These are phyloP conservation scores for Colletotrichum orchidophilum DNA, from an alignment of 2,329 filamentous ascomycete genomes.

Conservation along the genomic window DNA sequence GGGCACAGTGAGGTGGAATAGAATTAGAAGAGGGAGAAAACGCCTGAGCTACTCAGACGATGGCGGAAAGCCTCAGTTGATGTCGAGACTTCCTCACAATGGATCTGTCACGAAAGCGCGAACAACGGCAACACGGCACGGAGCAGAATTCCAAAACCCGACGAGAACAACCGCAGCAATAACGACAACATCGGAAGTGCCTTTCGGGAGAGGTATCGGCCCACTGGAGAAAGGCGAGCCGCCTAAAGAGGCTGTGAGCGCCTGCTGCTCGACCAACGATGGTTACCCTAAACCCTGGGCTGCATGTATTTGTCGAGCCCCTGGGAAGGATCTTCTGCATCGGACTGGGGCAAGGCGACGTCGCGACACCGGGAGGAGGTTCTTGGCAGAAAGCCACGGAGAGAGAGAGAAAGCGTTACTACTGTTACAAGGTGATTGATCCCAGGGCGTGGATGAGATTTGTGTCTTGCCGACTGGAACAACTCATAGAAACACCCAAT, in stretches of 20 bases:
- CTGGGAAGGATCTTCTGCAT: constrained; percentile 23
- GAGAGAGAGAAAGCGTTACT: neutral
- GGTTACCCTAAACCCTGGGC: neutral
- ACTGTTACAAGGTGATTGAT: neutral
- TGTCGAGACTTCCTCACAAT: neutral
- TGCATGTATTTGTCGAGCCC: constrained; percentile 11
- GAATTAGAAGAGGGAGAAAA: no score
- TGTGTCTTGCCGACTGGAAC: constrained; percentile 24
- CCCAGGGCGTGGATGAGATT: constrained; percentile 26
- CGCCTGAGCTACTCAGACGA: neutral
- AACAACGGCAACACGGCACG: neutral
- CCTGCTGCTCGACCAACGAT: neutral
- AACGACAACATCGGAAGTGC: neutral
- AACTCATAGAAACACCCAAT: neutral
- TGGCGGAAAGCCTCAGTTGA: neutral
- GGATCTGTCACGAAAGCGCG: neutral
- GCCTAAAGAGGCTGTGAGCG: constrained; percentile 7
- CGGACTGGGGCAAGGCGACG: constrained; percentile 12
- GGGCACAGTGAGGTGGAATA: neutral
- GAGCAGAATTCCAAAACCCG: neutral
- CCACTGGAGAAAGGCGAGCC: constrained; percentile 6
- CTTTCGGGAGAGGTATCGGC: neutral
- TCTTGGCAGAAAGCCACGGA: constrained; percentile 8
- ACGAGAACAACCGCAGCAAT: neutral
- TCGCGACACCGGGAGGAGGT: neutral